Evolutionary conservation across 2,329 filamentous ascomycete species (phyloP), one percentile per base, ranked within the genome.

Genomic region (Dothiorella sarmentorum): DNA sequence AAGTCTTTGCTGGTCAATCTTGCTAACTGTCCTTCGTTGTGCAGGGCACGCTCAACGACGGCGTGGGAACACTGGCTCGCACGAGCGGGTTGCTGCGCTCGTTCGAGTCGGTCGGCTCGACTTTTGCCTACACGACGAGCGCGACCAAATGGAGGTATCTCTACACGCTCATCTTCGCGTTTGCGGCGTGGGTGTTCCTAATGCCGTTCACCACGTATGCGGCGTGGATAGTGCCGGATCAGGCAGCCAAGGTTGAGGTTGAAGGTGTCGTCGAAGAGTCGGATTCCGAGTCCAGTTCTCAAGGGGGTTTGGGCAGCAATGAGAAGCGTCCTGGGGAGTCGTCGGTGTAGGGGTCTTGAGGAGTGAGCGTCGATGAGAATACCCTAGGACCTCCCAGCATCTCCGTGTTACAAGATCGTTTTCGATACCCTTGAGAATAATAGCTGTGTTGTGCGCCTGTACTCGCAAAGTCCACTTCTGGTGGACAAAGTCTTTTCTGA

Each of bases 11-110:
- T 31, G n/a, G 11, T 10, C 20, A 17, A 6, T 40, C 37, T 40
- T 4, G 18, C 38, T 37, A n/a, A 37, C 33, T 7, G 4, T n/a
- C 33, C 7, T 13, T n/a, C n/a, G n/a, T n/a, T n/a, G n/a, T n/a
- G 7, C 13, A 45, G 43, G 80, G 78, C 3, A 73, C 77, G 1
- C 81, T 80, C 67, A 78, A 80, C 60, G 73, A 80, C 59, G 78
- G 81, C 51, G 68, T 81, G 5, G 77, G 80, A 63, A 81, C 79
- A 0, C 63, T 82, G 17, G 78, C 79, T 0, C 71, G 81, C 0
- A 75, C 73, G 3, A 77, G 80, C 1, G 78, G 78, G 1, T 67
- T 81, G 2, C 68, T 82, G 6, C 70, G 79, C 4, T 78, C 77
- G 0, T 80, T 81, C 55, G 79, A 81, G 63, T 78, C 76, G 0